Evolutionary conservation across 371 early-diverging fungal genomes (phyloP).

Genomic region (Parasitella parasitica): DNA sequence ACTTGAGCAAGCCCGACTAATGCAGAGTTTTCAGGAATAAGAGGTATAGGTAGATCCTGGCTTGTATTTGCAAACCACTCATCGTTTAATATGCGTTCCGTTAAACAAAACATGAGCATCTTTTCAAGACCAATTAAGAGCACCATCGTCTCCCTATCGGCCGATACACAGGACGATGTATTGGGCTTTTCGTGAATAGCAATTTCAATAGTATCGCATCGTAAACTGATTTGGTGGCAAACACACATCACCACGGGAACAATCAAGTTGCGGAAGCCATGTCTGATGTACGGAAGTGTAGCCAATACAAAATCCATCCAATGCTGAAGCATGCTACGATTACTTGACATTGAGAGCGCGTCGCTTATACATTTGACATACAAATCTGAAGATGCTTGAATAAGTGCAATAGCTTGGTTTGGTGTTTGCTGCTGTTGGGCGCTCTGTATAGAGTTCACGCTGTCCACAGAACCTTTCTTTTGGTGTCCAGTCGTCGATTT

Average conservation of each 20-base stretch:
- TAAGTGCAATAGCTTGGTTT: constrained; percentile 29
- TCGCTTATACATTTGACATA: constrained; percentile 65
- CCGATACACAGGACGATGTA: background rate
- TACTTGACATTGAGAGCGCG: constrained; percentile 56
- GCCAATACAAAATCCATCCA: constrained; percentile 78
- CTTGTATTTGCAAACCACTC: constrained; percentile 26
- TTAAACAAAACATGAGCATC: constrained; percentile 62
- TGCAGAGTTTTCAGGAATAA: constrained; percentile 21
- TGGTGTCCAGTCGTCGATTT: constrained; percentile 1
- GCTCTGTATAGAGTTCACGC: background rate
- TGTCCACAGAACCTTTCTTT: constrained; percentile 2
- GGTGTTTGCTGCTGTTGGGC: background rate
- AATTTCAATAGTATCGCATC: constrained; percentile 39
- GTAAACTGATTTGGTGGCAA: constrained; percentile 60
- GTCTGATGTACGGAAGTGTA: constrained; percentile 60
- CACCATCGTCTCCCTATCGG: constrained; percentile 58
- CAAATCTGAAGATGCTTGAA: constrained; percentile 44
- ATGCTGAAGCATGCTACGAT: constrained; percentile 68
- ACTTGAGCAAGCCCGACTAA: constrained; percentile 34
- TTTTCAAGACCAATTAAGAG: constrained; percentile 67
- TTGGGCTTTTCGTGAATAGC: constrained; percentile 33
- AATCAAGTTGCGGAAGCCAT: constrained; percentile 60
- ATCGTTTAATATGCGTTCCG: constrained; percentile 41
- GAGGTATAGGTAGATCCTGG: constrained; percentile 20
- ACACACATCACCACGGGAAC: constrained; percentile 64